Conservation (phyloP, 768 basidiomycete species). For the Russula brevipes region DNA sequence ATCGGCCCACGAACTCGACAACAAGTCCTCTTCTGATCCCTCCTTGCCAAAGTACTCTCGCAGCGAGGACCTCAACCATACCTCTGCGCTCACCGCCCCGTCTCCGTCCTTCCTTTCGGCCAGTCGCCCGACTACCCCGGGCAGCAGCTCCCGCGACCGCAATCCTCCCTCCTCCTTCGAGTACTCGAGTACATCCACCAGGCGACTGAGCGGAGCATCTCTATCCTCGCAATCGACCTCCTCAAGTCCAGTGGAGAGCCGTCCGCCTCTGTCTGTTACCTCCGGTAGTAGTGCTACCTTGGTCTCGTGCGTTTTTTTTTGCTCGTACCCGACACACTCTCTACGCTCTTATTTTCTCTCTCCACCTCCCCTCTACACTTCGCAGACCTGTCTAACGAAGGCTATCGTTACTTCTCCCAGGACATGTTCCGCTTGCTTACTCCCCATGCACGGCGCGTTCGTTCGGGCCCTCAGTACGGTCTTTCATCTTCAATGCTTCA, state of each 20-base stretch:
- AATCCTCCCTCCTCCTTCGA: slow-evolving; percentile 51
- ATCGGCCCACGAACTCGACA: slow-evolving; percentile 49
- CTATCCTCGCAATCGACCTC: slow-evolving; percentile 54
- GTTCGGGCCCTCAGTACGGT: slow-evolving; percentile 92
- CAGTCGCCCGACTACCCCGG: slow-evolving; percentile 58
- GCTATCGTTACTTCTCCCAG: slow-evolving; percentile 34
- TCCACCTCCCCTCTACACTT: neutral
- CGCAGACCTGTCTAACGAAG: slow-evolving; percentile 2
- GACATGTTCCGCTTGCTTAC: slow-evolving; percentile 71
- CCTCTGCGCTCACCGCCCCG: slow-evolving; percentile 26
- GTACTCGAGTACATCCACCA: slow-evolving; percentile 45
- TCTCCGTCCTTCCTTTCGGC: slow-evolving; percentile 42
- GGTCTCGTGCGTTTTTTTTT: slow-evolving; percentile 11
- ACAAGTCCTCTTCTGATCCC: slow-evolving; percentile 32
- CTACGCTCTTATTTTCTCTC: too few species aligned
- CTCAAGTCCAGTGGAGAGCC: slow-evolving; percentile 42
- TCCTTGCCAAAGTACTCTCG: slow-evolving; percentile 44
- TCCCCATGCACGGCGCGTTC: slow-evolving; percentile 89
- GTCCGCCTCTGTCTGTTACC: slow-evolving; percentile 42
- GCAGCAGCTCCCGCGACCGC: slow-evolving; percentile 40
- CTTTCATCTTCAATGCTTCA: slow-evolving; percentile 97
- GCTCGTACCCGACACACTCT: neutral
- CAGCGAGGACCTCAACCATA: slow-evolving; percentile 70
- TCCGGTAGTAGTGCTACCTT: slow-evolving; percentile 54
- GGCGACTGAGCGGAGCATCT: slow-evolving; percentile 43